These are phyloP conservation scores for Solidago caesia DNA, from an alignment of 129 eudicot species.

Conservation along the genomic window DNA sequence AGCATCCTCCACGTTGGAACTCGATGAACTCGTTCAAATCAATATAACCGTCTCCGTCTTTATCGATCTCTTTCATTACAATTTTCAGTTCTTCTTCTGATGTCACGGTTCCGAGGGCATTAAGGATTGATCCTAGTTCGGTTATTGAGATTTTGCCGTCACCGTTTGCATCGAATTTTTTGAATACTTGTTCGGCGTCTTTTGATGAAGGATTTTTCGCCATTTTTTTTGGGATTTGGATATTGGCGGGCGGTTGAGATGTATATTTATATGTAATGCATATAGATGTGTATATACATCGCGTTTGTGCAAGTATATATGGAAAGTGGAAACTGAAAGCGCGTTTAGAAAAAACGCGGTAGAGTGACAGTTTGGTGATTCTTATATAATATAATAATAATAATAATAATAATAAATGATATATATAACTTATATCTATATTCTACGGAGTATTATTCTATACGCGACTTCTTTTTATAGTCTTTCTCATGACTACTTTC, in stretches of 20 bases:
- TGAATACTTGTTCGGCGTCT: slow-evolving; percentile 53
- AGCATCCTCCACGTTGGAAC: slow-evolving; percentile 42
- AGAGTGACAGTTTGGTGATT: slow-evolving; percentile 41
- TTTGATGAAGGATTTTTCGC: slow-evolving; percentile 5
- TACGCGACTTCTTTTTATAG: too few relatives aligned
- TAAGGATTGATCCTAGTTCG: slow-evolving; percentile 61
- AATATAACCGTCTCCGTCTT: slow-evolving; percentile 83
- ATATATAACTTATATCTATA: too few relatives aligned
- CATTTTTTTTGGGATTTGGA: slow-evolving; percentile 19
- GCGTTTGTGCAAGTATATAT: background rate
- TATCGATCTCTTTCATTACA: slow-evolving; percentile 73
- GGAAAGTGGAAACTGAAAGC: slow-evolving; percentile 2
- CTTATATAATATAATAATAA: too few relatives aligned
- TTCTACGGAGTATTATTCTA: too few relatives aligned
- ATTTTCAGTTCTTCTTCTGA: slow-evolving; percentile 49
- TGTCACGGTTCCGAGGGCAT: slow-evolving; percentile 59
- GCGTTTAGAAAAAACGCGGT: slow-evolving; percentile 31
- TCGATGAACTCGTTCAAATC: slow-evolving; percentile 48
- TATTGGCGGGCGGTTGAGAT: background rate
- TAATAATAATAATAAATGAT: too few relatives aligned
- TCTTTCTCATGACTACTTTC: too few relatives aligned
- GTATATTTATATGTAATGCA: background rate
- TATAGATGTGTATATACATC: background rate
- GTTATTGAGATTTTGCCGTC: slow-evolving; percentile 70
- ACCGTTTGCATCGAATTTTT: slow-evolving; percentile 69